Base-by-base conservation (phyloP, 805 yeast species). In the Cyberlindnera veronae region DNA sequence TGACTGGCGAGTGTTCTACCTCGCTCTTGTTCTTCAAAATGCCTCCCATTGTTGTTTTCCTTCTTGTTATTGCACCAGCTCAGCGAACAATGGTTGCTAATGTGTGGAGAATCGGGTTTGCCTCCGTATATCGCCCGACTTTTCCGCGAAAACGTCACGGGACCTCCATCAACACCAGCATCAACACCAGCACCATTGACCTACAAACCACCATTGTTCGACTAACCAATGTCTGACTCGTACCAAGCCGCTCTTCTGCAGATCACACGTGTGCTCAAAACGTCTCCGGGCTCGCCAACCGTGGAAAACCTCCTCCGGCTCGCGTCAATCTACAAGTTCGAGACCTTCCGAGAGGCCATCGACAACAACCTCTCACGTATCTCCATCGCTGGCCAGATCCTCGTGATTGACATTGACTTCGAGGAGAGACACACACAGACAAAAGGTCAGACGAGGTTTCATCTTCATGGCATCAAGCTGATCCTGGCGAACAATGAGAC, bases 11-110 rank as follows among this genome's bases (percentile, higher is more conserved):
- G n/a, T 46, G 51, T 8, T 57, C 62, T 8, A 52, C 54, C 10
- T 61, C 63, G 3, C 53, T 57, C 42, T 73, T 74, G 49, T 78
- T 78, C 60, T 80, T 69, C 30, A 78, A 63, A 11, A 78, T 78
- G 22, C 84, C 83, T 18, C 65, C 70, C 57, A 50, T 50, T 33
- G 15, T 6, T 24, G 28, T 8, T 12, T 24, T 24, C 14, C 13
- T 24, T 24, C 14, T 24, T 24, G 6, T 5, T 21, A 7, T 21
- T 24, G 28, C n/a, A n/a, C n/a, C n/a, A n/a, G n/a, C n/a, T n/a
- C n/a, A n/a, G n/a, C n/a, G n/a, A n/a, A n/a, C n/a, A n/a, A n/a
- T n/a, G n/a, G n/a, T n/a, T n/a, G n/a, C n/a, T n/a, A n/a, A n/a
- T n/a, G n/a, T n/a, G n/a, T n/a, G n/a, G n/a, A n/a, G n/a, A n/a